These are phyloP conservation scores for Fistulinella cinereoalba DNA, from an alignment of 1,284 basidiomycete genomes.

Conservation along the genomic window DNA sequence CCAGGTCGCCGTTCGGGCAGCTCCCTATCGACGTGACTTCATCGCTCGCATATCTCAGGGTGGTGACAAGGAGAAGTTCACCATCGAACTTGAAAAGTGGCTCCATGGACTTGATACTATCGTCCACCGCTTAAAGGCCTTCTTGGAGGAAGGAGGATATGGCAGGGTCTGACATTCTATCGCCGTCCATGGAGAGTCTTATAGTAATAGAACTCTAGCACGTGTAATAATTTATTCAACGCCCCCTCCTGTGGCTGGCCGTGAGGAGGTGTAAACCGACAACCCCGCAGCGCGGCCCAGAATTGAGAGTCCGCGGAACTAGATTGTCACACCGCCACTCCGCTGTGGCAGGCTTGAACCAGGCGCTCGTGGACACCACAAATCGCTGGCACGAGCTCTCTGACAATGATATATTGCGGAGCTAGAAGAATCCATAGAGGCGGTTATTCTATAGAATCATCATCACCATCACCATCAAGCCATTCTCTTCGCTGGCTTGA, in stretches of 20 bases:
- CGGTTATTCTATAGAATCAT: conserved; percentile 1
- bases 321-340: too few relatives aligned
- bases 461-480: background rate
- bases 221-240: too few relatives aligned
- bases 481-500: conserved; percentile 2
- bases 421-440: conserved; percentile 1
- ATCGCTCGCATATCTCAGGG: conserved; percentile 84
- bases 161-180: conserved; percentile 47
- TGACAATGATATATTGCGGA: too few relatives aligned
- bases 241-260: too few relatives aligned
- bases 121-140: conserved; percentile 62
- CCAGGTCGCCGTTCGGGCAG: conserved; percentile 91
- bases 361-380: too few relatives aligned
- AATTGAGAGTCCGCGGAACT: conserved; percentile 27
- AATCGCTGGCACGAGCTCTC: too few relatives aligned
- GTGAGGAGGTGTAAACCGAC: too few relatives aligned
- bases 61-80: conserved; percentile 71
- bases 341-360: too few relatives aligned
- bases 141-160: conserved; percentile 65
- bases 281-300: too few relatives aligned
- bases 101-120: conserved; percentile 73
- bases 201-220: conserved; percentile 19
- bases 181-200: conserved; percentile 18
- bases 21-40: conserved; percentile 85
- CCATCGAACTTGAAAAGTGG: conserved; percentile 77